Conservation (phyloP, 2,329 filamentous ascomycete genomes). For the Aspergillus brasiliensis region DNA sequence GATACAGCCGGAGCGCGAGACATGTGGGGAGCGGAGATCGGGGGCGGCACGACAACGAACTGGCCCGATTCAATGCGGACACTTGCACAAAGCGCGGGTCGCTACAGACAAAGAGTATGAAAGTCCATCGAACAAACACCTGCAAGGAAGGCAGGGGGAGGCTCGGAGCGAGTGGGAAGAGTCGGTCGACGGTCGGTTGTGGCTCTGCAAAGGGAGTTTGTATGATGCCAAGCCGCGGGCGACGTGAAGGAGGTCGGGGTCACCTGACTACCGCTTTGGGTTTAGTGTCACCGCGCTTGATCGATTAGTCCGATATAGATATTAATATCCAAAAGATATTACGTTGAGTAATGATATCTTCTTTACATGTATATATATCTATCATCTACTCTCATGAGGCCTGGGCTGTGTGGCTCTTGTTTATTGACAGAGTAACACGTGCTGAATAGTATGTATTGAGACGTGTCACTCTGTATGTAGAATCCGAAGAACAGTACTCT, state of each 20-base stretch:
- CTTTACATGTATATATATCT: too few relatives aligned
- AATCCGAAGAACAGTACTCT: too few relatives aligned
- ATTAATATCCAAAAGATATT: too few relatives aligned
- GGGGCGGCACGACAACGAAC: slow-evolving; percentile 32
- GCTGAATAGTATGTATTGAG: too few relatives aligned
- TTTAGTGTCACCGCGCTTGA: slow-evolving; percentile 7
- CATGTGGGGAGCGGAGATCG: slow-evolving; percentile 47
- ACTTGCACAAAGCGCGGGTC: slow-evolving; percentile 22
- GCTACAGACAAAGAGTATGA: slow-evolving; percentile 24
- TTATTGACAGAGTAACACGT: too few relatives aligned
- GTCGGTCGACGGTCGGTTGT: slow-evolving; percentile 22
- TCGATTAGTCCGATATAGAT: too few relatives aligned
- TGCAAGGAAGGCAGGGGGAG: slow-evolving; percentile 24
- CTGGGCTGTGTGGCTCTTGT: too few relatives aligned
- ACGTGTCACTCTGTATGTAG: too few relatives aligned
- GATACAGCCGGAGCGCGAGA: slow-evolving; percentile 46
- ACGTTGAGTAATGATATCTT: too few relatives aligned
- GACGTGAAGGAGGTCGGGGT: slow-evolving; percentile 27
- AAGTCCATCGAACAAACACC: slow-evolving; percentile 29
- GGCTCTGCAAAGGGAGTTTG: slow-evolving; percentile 36
- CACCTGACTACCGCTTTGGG: slow-evolving; percentile 31
- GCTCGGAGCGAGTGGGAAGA: slow-evolving; percentile 17
- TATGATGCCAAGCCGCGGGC: slow-evolving; percentile 43
- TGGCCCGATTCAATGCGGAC: slow-evolving; percentile 27
- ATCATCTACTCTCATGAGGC: too few relatives aligned